phyloP scores from a whole-genome alignment of 345 rosid species.

The Murraya paniculata region DNA sequence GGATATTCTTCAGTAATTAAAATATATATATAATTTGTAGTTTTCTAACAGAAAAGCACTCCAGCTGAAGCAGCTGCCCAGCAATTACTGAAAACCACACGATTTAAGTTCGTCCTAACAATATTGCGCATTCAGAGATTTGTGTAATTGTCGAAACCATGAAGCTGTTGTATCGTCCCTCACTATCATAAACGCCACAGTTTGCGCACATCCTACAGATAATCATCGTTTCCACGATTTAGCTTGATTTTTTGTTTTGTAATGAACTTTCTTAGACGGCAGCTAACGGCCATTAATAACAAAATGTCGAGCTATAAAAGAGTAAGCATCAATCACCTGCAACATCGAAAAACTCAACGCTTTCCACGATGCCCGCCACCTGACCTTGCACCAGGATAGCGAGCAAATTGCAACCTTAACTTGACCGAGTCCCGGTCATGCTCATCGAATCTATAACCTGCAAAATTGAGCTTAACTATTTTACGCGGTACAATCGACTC shows the following conservation, averaged over 20 bases:
- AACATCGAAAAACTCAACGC: conserved; percentile 40
- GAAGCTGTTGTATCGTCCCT: conserved; percentile 27
- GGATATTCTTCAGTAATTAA: conserved; percentile 13
- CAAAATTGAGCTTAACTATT: conserved; percentile 58
- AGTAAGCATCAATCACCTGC: conserved; percentile 42
- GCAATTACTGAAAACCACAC: conserved; percentile 18
- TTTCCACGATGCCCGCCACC: conserved; percentile 70
- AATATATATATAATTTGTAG: conserved; percentile 22
- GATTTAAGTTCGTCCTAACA: conserved; percentile 28
- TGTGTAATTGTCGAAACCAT: conserved; percentile 30
- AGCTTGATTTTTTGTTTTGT: conserved; percentile 30
- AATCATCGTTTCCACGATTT: conserved; percentile 33
- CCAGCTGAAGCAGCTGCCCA: conserved; percentile 10
- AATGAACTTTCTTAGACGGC: conserved; percentile 29
- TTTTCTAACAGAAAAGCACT: conserved; percentile 21
- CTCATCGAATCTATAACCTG: conserved; percentile 72
- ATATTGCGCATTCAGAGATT: conserved; percentile 18
- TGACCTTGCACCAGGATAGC: conserved; percentile 74
- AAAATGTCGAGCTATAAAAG: conserved; percentile 28
- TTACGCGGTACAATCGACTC: conserved; percentile 35
- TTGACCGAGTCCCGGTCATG: conserved; percentile 59
- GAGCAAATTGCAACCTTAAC: conserved; percentile 75
- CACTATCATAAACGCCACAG: conserved; percentile 36
- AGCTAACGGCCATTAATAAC: conserved; percentile 28
- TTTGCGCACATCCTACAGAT: conserved; percentile 47